These are phyloP conservation scores for Penicillium herquei DNA, from an alignment of 495 filamentous ascomycete genomes.

Conservation along the genomic window DNA sequence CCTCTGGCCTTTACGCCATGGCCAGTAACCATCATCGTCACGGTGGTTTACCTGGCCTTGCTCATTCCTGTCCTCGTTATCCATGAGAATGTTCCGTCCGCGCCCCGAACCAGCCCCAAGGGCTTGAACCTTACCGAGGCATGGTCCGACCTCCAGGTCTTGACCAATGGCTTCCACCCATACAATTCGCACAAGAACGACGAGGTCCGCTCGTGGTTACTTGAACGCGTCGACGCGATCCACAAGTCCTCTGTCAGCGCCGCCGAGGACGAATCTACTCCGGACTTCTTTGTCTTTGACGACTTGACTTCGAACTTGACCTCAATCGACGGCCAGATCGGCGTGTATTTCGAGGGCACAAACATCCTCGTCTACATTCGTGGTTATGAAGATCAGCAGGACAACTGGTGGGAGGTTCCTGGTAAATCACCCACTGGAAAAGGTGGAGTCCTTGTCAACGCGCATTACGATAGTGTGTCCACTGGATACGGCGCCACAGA, in stretches of 20 bases:
- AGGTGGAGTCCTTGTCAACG: constrained; percentile 86
- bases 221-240: constrained; percentile 68
- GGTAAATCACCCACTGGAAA: constrained; percentile 51
- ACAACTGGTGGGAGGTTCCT: constrained; percentile 60
- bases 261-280: constrained; percentile 23
- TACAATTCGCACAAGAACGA: constrained; percentile 86
- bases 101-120: constrained; percentile 55
- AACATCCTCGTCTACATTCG: constrained; percentile 92
- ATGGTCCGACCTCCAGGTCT: constrained; percentile 75
- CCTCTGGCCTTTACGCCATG: constrained; percentile 63
- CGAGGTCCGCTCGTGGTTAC: constrained; percentile 71
- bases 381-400: constrained; percentile 68
- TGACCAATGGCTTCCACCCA: constrained; percentile 80
- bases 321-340: constrained; percentile 35
- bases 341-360: constrained; percentile 81
- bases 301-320: constrained; percentile 82
- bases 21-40: constrained; percentile 71
- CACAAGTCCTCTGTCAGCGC: constrained; percentile 38
- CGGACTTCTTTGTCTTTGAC: constrained; percentile 66
- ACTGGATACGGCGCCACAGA: constrained; percentile 92
- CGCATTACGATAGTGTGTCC: constrained; percentile 93
- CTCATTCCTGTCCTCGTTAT: constrained; percentile 68
- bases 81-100: constrained; percentile 70
- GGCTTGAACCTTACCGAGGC: constrained; percentile 79
- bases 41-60: constrained; percentile 66